Base-by-base conservation (phyloP, 768 basidiomycete species). In the Gyrodon lividus region DNA sequence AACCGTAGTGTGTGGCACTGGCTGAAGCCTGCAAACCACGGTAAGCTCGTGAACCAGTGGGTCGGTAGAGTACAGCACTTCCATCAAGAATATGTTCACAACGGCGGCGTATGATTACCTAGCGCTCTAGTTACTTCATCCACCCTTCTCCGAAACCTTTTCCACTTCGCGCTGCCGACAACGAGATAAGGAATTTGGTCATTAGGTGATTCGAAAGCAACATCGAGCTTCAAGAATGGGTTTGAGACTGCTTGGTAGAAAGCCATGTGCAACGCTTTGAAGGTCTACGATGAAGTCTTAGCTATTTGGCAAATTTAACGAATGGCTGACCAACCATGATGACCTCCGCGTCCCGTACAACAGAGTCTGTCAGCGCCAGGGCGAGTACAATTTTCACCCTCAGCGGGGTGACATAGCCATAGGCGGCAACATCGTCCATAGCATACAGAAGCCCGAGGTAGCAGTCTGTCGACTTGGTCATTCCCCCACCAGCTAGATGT, bases 401-500 rank as follows among this genome's bases (percentile, higher is more conserved):
- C 54, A 91, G 73, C 12, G 92, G 90, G 9, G 91, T 93, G 44
- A 93, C 81, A 70, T 92, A 96, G 35, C 92, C 93, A 68, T 95
- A 95, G 34, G 92, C 89, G 2, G 90, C 92, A 44, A 91, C 87
- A 59, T 95, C 92, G 70, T 96, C 93, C 77, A 95, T 87, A n/a
- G 86, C 79, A 67, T 91, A 92, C 22, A 96, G 70, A 49, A 95
- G 74, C 5, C 92, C 92, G 33, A 93, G 77, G 63, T 94, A 96
- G 64, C 87, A 86, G 30, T 95, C 92, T 5, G 74, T 75, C 4
- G 79, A 72, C 68, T 90, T 92, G 24, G 75, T 75, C 16, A 77
- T 78, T 53, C 77, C 59, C 42, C 59, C 51, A 22, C 59, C 52
- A 23, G 57, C 73, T 64, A 43, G 40, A 28, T n/a, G 35, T 33